phyloP scores from a whole-genome alignment of 768 basidiomycete species.

The Boletus reticulatus region DNA sequence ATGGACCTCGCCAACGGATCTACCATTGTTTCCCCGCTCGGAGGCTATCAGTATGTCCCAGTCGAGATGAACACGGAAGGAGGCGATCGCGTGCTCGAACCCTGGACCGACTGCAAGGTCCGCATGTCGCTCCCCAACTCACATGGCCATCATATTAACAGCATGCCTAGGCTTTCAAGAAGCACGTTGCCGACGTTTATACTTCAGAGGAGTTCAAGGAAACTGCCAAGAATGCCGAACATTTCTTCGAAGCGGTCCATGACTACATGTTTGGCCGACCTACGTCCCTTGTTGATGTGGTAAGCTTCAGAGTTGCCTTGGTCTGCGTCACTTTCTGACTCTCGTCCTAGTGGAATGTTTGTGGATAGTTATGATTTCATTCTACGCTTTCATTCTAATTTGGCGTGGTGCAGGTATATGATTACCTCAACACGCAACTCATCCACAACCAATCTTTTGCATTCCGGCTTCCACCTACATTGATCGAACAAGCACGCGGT shows the following conservation, averaged over 20 bases:
- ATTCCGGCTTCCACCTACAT: slow-evolving; percentile 68
- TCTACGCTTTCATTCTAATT: slow-evolving; percentile 9
- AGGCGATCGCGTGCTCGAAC: slow-evolving; percentile 77
- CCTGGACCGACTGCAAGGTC: slow-evolving; percentile 67
- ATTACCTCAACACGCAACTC: slow-evolving; percentile 76
- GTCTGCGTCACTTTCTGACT: slow-evolving; percentile 7
- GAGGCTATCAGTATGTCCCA: slow-evolving; percentile 85
- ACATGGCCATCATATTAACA: slow-evolving; percentile 33
- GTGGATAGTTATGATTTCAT: slow-evolving; percentile 21
- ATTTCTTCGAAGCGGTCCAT: slow-evolving; percentile 61
- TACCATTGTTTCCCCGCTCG: slow-evolving; percentile 68
- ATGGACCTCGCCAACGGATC: slow-evolving; percentile 78
- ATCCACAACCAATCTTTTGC: slow-evolving; percentile 81
- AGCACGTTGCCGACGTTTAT: slow-evolving; percentile 63
- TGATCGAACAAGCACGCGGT: slow-evolving; percentile 68
- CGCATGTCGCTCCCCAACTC: slow-evolving; percentile 29
- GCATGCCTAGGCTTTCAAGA: slow-evolving; percentile 53
- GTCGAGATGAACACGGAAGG: slow-evolving; percentile 48
- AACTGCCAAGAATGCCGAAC: slow-evolving; percentile 50
- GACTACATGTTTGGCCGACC: slow-evolving; percentile 72
- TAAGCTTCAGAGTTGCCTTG: slow-evolving; percentile 34
- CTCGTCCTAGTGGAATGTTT: slow-evolving; percentile 67
- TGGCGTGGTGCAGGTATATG: slow-evolving; percentile 52
- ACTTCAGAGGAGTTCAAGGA: slow-evolving; percentile 62
- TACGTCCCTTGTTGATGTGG: slow-evolving; percentile 60